Conservation (phyloP, 2,329 filamentous ascomycete species). For the Stemphylium vesicarium region DNA sequence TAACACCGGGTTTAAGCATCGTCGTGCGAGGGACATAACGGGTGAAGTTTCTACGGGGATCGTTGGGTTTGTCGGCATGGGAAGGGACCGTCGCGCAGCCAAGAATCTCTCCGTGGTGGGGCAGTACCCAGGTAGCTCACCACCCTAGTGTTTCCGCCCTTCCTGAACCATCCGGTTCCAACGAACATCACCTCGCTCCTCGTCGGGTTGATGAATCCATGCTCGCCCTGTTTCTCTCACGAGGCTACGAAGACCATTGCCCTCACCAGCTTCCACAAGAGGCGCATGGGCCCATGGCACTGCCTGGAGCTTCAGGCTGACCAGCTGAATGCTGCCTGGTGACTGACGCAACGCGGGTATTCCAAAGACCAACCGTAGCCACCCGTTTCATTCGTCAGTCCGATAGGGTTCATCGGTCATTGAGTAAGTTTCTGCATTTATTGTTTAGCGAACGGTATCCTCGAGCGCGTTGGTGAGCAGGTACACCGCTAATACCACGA, state of each 20-base stretch:
- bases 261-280: neutral
- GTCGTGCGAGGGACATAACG: neutral
- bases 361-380: neutral
- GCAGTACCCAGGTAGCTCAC: neutral
- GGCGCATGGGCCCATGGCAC: constrained; percentile 10
- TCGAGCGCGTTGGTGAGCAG: constrained; percentile 1
- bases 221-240: neutral
- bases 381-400: neutral
- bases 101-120: neutral
- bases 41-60: neutral
- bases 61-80: neutral
- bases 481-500: constrained; percentile 11
- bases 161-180: neutral
- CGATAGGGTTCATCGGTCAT: neutral
- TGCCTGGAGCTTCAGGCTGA: constrained; percentile 27
- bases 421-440: constrained; percentile 16
- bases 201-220: neutral
- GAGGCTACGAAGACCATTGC: neutral
- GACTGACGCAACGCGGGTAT: constrained; percentile 9
- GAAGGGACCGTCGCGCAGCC: neutral
- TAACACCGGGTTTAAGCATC: neutral
- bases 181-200: neutral
- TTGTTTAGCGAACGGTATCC: neutral
- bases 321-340: constrained; percentile 31
- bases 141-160: constrained; percentile 3